Evolutionary conservation across 2,329 filamentous ascomycete species (phyloP).

Genomic region (Ophiocordyceps camponoti-leonardi): DNA sequence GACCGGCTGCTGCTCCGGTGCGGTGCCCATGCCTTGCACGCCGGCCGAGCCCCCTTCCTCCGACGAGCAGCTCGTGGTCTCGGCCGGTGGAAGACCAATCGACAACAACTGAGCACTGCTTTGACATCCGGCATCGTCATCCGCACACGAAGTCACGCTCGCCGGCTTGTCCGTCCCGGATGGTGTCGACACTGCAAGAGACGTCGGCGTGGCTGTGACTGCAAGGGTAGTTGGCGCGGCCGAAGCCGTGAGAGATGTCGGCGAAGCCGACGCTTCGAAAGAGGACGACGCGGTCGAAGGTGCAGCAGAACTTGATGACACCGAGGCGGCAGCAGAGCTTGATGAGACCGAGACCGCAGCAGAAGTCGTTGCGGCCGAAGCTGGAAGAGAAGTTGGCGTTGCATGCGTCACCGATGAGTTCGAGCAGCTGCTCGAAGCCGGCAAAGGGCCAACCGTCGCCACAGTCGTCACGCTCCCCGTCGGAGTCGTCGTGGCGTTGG

Average conservation of each 20-base stretch:
- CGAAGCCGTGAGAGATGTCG: background rate
- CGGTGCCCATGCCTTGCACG: background rate
- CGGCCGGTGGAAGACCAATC: background rate
- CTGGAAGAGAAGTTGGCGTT: background rate
- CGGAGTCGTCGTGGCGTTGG: background rate
- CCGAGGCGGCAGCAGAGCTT: background rate
- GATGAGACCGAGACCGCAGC: background rate
- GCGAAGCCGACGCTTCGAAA: background rate
- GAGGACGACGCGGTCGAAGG: background rate
- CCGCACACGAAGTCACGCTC: background rate
- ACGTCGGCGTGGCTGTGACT: background rate
- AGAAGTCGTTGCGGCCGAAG: background rate
- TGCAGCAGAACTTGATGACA: background rate
- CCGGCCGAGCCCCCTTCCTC: background rate
- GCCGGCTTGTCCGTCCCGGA: background rate
- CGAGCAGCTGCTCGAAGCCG: background rate
- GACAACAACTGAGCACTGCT: background rate
- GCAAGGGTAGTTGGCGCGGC: background rate
- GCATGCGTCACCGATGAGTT: background rate
- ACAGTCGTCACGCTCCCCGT: background rate
- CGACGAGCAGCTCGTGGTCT: background rate
- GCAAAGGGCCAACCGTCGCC: background rate
- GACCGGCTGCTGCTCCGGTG: background rate
- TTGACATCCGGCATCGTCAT: background rate
- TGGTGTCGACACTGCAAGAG: background rate